phyloP scores from a whole-genome alignment of 148 eudicot genomes.

The Camellia lanceoleosa region DNA sequence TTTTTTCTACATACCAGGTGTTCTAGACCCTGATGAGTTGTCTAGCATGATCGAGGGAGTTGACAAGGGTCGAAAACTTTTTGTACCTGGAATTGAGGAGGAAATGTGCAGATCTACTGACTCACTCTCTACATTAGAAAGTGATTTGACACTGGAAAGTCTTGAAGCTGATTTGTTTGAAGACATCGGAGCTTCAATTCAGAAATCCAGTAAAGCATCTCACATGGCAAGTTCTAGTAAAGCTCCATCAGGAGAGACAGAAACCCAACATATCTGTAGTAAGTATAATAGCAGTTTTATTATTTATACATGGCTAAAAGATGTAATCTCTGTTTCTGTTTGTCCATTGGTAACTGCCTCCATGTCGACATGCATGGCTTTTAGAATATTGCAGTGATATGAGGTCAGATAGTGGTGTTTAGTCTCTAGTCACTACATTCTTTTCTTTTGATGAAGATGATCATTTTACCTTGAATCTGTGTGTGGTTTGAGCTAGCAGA shows the following conservation, averaged over 20 bases:
- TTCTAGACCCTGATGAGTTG: slow-evolving; percentile 87
- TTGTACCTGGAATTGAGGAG: slow-evolving; percentile 77
- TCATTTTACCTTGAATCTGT: not conserved
- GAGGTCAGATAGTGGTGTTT: not conserved
- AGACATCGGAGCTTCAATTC: slow-evolving; percentile 97
- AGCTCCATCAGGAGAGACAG: slow-evolving; percentile 26
- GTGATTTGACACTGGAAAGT: slow-evolving; percentile 76
- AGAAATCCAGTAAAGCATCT: slow-evolving; percentile 57
- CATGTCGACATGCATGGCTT: not conserved
- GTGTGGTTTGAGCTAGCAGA: not conserved
- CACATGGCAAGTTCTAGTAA: slow-evolving; percentile 23
- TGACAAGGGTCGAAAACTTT: slow-evolving; percentile 34
- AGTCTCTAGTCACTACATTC: not conserved
- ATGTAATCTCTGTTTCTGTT: not conserved
- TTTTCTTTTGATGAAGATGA: not conserved
- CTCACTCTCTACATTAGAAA: slow-evolving; percentile 70
- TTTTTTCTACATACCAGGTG: slow-evolving; percentile 45
- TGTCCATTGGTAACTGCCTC: not conserved
- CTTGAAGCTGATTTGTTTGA: slow-evolving; percentile 78
- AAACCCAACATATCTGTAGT: slow-evolving; percentile 33
- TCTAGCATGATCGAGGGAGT: slow-evolving; percentile 74
- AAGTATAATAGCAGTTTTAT: slow-evolving; percentile 27
- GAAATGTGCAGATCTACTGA: slow-evolving; percentile 75
- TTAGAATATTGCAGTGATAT: not conserved
- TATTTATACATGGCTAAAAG: not conserved